Conservation (phyloP, 148 eudicot genomes). For the Rhododendron mucronatum region DNA sequence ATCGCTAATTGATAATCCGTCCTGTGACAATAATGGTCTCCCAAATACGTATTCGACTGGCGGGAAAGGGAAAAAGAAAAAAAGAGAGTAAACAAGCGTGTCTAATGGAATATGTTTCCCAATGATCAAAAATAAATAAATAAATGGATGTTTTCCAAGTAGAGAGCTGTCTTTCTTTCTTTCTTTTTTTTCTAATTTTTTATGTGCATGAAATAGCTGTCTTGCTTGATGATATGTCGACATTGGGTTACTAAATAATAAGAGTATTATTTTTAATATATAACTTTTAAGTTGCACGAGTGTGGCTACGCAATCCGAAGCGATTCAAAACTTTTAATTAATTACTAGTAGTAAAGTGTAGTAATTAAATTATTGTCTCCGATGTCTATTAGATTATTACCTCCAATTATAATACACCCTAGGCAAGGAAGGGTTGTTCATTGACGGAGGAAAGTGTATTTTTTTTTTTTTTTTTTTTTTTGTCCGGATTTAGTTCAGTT, state of each 20-base stretch:
- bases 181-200: background rate
- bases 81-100: background rate
- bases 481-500: too few relatives aligned
- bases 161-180: background rate
- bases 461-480: too few relatives aligned
- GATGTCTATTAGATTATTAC: background rate
- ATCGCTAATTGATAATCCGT: background rate
- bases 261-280: too few relatives aligned
- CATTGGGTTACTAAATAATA: background rate
- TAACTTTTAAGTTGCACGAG: background rate
- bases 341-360: background rate
- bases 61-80: background rate
- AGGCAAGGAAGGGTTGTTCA: too few relatives aligned
- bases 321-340: background rate
- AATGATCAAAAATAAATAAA: background rate
- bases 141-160: background rate
- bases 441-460: too few relatives aligned
- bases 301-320: background rate
- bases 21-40: background rate
- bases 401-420: background rate
- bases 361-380: background rate
- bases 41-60: background rate
- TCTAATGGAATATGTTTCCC: background rate
- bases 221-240: background rate
- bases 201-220: background rate